Conservation (phyloP, 2,329 filamentous ascomycete genomes). For the Penicillium sclerotigenum region DNA sequence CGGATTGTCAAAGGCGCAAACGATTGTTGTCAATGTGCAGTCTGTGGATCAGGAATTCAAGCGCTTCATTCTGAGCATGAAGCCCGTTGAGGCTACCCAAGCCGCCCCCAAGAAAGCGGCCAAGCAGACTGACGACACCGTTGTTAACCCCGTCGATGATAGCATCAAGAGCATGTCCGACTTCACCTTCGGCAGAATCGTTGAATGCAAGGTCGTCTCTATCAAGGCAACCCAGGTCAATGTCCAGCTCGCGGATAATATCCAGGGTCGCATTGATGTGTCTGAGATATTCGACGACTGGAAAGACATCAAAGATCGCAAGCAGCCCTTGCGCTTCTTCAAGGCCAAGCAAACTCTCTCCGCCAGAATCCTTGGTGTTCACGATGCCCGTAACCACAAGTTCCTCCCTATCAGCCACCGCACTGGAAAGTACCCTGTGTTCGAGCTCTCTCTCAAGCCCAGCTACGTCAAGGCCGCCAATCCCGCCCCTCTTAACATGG, state of each 20-base stretch:
- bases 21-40: slow-evolving; percentile 68
- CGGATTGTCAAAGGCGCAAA: slow-evolving; percentile 73
- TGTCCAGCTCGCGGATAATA: slow-evolving; percentile 78
- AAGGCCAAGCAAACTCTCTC: slow-evolving; percentile 66
- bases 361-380: slow-evolving; percentile 78
- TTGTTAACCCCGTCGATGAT: slow-evolving; percentile 62
- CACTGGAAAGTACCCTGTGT: slow-evolving; percentile 70
- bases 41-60: slow-evolving; percentile 68
- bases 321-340: slow-evolving; percentile 74
- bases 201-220: slow-evolving; percentile 75
- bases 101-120: slow-evolving; percentile 44
- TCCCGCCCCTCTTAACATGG: slow-evolving; percentile 64
- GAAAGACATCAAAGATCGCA: slow-evolving; percentile 80
- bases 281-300: slow-evolving; percentile 86
- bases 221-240: slow-evolving; percentile 91
- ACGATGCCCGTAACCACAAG: slow-evolving; percentile 84
- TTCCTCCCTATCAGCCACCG: slow-evolving; percentile 91
- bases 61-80: slow-evolving; percentile 66
- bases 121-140: slow-evolving; percentile 35
- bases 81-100: slow-evolving; percentile 49
- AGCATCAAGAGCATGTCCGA: slow-evolving; percentile 65
- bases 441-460: slow-evolving; percentile 81
- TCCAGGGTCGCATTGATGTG: slow-evolving; percentile 89
- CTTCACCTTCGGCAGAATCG: slow-evolving; percentile 67
- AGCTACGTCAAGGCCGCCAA: slow-evolving; percentile 55